phyloP scores from a whole-genome alignment of 352 stramenopile genomes.

The Phytophthora megakarya region DNA sequence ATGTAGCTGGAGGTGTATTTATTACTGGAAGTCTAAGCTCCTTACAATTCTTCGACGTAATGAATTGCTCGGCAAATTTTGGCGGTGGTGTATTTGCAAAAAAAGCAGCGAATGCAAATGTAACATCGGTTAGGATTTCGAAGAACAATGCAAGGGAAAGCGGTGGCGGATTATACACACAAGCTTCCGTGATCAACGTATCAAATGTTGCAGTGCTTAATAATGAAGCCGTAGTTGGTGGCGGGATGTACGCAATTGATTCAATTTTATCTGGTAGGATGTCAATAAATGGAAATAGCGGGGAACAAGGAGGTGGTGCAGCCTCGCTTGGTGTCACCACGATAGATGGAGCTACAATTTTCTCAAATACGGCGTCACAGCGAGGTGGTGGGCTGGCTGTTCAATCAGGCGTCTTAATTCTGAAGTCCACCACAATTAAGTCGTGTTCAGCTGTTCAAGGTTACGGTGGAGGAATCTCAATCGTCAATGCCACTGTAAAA shows the following conservation, averaged over 20 bases:
- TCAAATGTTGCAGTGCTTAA: slow-evolving; percentile 6
- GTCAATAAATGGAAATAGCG: slow-evolving; percentile 28
- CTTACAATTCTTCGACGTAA: slow-evolving; percentile 30
- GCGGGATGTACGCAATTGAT: slow-evolving; percentile 33
- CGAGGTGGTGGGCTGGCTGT: slow-evolving; percentile 39
- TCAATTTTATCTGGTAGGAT: slow-evolving; percentile 31
- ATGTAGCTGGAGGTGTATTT: slow-evolving; percentile 36
- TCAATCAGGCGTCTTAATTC: slow-evolving; percentile 23
- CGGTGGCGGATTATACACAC: slow-evolving; percentile 35
- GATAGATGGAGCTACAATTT: slow-evolving; percentile 24
- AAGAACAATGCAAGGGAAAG: slow-evolving; percentile 20
- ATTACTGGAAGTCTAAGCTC: slow-evolving; percentile 31
- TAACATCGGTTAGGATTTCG: slow-evolving; percentile 24
- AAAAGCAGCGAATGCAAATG: background rate
- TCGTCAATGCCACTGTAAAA: slow-evolving; percentile 17
- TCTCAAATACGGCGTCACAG: slow-evolving; percentile 24
- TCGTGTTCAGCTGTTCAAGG: slow-evolving; percentile 26
- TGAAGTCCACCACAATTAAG: slow-evolving; percentile 28
- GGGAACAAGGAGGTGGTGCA: slow-evolving; percentile 35
- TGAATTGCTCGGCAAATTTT: slow-evolving; percentile 26
- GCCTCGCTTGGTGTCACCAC: slow-evolving; percentile 6
- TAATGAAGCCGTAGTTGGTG: slow-evolving; percentile 34
- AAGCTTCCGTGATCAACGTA: slow-evolving; percentile 11
- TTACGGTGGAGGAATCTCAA: slow-evolving; percentile 36
- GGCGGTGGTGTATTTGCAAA: slow-evolving; percentile 34